Percentiles rank a stretch among this genome's conserved stretches.
Conservation (phyloP, 768 basidiomycete genomes). For the Russula abietina region DNA sequence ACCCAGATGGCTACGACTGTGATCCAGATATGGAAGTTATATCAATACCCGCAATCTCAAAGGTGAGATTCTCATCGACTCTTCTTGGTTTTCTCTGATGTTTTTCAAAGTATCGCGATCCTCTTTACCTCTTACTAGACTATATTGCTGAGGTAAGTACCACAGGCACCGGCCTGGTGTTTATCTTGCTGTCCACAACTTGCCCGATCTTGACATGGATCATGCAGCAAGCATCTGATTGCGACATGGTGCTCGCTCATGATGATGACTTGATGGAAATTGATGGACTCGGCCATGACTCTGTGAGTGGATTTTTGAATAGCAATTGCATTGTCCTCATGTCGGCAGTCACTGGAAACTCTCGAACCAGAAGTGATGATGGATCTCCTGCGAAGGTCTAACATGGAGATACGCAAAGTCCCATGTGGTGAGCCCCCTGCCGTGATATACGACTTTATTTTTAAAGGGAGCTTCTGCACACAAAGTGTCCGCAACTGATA, state of each 20-base stretch:
- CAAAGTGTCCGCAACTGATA: neutral
- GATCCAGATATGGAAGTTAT: neutral
- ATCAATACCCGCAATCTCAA: neutral
- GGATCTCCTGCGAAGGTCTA: neutral
- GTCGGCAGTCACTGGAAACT: neutral
- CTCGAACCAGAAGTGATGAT: neutral
- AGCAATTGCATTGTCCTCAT: neutral
- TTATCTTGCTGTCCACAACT: neutral
- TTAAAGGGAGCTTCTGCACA: neutral
- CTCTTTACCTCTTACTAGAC: neutral
- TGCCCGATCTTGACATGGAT: neutral
- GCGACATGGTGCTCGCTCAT: slow-evolving; percentile 3
- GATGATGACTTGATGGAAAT: neutral
- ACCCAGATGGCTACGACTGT: neutral
- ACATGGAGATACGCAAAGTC: neutral
- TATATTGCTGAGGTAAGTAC: neutral
- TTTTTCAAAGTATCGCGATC: neutral
- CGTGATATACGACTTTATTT: neutral
- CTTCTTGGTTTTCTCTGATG: neutral
- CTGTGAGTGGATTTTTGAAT: neutral
- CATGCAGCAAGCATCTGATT: neutral
- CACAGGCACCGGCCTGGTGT: neutral
- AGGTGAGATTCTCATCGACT: neutral
- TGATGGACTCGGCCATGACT: neutral
- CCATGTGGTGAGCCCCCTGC: neutral